A percentile compares a stretch with the other conserved stretches of the same genome.
Conservation (phyloP, 495 filamentous ascomycete genomes). For the Penicillium desertorum region DNA sequence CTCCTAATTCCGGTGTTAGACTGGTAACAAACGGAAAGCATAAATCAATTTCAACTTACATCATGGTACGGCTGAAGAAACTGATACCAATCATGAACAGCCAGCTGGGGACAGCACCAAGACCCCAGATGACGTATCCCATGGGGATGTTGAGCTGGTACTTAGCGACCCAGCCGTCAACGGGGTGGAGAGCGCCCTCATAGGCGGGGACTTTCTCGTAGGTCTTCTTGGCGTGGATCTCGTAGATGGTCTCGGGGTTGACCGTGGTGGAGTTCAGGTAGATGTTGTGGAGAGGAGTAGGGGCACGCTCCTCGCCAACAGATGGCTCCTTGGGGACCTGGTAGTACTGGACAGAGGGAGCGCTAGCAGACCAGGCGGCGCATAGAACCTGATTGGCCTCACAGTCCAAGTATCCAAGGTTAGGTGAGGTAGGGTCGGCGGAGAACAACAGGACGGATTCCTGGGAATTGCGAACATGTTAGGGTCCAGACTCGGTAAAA, state of each 20-base stretch:
- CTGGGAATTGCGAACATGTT: slow-evolving; percentile 31
- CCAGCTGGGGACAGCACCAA: slow-evolving; percentile 65
- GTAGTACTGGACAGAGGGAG: slow-evolving; percentile 71
- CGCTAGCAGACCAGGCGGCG: slow-evolving; percentile 72
- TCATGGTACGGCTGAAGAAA: slow-evolving; percentile 76
- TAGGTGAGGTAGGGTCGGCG: slow-evolving; percentile 61
- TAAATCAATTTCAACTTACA: slow-evolving; percentile 62
- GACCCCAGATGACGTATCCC: slow-evolving; percentile 65
- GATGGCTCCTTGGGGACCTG: slow-evolving; percentile 60
- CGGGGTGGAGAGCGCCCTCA: slow-evolving; percentile 78
- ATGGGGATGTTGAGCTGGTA: slow-evolving; percentile 61
- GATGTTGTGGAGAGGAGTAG: slow-evolving; percentile 54
- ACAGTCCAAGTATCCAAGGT: slow-evolving; percentile 74
- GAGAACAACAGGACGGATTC: slow-evolving; percentile 69
- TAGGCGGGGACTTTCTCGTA: slow-evolving; percentile 56
- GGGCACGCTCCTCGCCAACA: slow-evolving; percentile 37
- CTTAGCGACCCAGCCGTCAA: slow-evolving; percentile 69
- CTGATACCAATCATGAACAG: slow-evolving; percentile 77
- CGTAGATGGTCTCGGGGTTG: slow-evolving; percentile 59
- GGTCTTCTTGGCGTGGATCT: slow-evolving; percentile 62
- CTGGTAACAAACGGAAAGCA: not conserved
- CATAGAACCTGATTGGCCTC: slow-evolving; percentile 78
- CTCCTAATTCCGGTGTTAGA: slow-evolving; percentile 35
- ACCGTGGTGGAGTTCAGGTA: slow-evolving; percentile 65
- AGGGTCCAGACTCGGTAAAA: slow-evolving; percentile 10